Evolutionary conservation across 164 flowering plant genomes (phyloP).

Genomic region (grape (Vitis vinifera)): DNA sequence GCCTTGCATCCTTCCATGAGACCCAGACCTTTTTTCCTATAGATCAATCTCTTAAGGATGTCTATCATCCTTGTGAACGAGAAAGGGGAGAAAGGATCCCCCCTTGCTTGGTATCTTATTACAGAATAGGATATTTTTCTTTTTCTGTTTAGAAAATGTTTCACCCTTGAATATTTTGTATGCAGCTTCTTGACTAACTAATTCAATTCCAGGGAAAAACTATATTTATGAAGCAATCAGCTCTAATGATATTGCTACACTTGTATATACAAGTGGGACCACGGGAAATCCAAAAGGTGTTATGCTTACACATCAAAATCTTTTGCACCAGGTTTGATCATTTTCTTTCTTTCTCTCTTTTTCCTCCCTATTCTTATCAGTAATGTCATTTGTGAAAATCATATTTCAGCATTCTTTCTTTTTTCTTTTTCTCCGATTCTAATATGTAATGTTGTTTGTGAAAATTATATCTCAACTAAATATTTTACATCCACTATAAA

Average conservation of each 20-base stretch:
- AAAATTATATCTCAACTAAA: too few species aligned
- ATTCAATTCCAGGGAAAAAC: slow-evolving; percentile 40
- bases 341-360: neutral
- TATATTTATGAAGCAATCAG: slow-evolving; percentile 63
- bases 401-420: neutral
- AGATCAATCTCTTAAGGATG: too few species aligned
- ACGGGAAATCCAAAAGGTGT: slow-evolving; percentile 95
- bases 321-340: slow-evolving; percentile 80
- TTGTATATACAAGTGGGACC: slow-evolving; percentile 94
- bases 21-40: too few species aligned
- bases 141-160: too few species aligned
- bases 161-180: neutral
- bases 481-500: too few species aligned
- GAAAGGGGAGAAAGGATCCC: too few species aligned
- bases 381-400: too few species aligned
- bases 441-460: too few species aligned
- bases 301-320: slow-evolving; percentile 90
- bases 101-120: too few species aligned
- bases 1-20: too few species aligned
- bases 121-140: too few species aligned
- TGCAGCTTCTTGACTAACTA: slow-evolving; percentile 1
- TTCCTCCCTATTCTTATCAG: neutral
- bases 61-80: too few species aligned
- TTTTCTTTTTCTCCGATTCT: neutral
- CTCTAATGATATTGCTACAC: slow-evolving; percentile 83